phyloP scores from a whole-genome alignment of 257 asterid genomes.

The Penstemon eatonii region DNA sequence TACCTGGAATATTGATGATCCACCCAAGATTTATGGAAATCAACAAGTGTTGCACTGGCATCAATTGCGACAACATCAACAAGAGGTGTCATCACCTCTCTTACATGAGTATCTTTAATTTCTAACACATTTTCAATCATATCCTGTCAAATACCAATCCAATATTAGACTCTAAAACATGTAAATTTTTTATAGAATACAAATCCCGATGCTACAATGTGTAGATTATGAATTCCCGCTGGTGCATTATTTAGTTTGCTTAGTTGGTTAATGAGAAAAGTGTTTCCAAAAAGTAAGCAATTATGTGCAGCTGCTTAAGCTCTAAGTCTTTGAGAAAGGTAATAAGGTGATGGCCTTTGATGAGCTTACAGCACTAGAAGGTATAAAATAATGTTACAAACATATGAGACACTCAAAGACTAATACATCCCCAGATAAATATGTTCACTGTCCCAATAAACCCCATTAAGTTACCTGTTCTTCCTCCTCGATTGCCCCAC shows the following conservation, averaged over 20 bases:
- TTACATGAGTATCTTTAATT: conserved; percentile 96
- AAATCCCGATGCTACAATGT: conserved; percentile 16
- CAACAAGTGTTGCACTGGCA: conserved; percentile 84
- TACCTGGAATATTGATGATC: conserved; percentile 97
- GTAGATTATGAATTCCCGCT: conserved; percentile 15
- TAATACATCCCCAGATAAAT: conserved; percentile 18
- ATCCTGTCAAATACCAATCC: conserved; percentile 59
- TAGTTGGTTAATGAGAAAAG: not conserved
- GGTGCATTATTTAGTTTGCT: conserved; percentile 3
- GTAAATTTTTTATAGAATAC: conserved; percentile 2
- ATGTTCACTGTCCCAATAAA: conserved; percentile 24
- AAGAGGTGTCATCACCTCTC: conserved; percentile 99
- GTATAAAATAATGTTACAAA: conserved; percentile 13
- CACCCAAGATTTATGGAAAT: conserved; percentile 92
- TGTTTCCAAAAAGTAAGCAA: not conserved
- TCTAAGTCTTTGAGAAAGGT: conserved; percentile 3
- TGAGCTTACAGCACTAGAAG: conserved; percentile 14
- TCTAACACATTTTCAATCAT: conserved; percentile 98
- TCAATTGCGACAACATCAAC: conserved; percentile 97
- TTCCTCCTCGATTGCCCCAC: conserved; percentile 99
- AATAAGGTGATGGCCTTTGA: conserved; percentile 23
- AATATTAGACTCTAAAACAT: conserved; percentile 13
- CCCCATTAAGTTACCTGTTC: conserved; percentile 66
- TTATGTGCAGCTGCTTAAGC: conserved; percentile 12
- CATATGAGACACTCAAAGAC: conserved; percentile 22